phyloP scores from a whole-genome alignment of 495 filamentous ascomycete species.

The Penicillium lagena region DNA sequence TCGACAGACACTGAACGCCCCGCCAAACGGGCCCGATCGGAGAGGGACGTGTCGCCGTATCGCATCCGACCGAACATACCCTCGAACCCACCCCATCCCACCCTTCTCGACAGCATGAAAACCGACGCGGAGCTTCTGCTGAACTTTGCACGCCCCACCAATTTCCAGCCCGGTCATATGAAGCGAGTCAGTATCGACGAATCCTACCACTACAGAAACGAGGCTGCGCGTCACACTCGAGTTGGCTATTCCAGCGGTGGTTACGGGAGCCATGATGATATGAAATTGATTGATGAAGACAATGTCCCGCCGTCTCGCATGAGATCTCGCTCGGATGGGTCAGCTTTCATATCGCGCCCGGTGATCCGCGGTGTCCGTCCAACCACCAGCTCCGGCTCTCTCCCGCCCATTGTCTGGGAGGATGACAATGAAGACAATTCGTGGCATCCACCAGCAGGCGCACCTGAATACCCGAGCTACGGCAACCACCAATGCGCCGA shows the following conservation, averaged over 20 bases:
- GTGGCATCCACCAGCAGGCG: constrained; percentile 8
- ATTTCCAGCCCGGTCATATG: constrained; percentile 24
- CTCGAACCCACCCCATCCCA: constrained; percentile 37
- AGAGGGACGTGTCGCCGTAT: constrained; percentile 46
- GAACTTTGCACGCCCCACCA: constrained; percentile 36
- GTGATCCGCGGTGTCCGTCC: constrained; percentile 31
- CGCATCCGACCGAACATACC: constrained; percentile 26
- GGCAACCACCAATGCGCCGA: background rate
- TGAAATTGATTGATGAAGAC: constrained; percentile 9
- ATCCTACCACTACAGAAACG: constrained; percentile 18
- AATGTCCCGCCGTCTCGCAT: constrained; percentile 29
- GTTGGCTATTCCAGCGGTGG: constrained; percentile 12
- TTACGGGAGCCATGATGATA: constrained; percentile 7
- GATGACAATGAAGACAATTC: constrained; percentile 26
- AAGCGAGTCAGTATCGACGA: constrained; percentile 37
- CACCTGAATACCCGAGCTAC: constrained; percentile 4
- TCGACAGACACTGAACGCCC: constrained; percentile 39
- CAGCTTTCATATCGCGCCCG: constrained; percentile 33
- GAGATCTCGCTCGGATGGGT: constrained; percentile 43
- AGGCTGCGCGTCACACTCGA: constrained; percentile 17
- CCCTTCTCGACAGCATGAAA: constrained; percentile 38
- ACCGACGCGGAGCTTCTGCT: constrained; percentile 50
- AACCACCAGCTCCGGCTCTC: constrained; percentile 35
- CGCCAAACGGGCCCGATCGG: constrained; percentile 55
- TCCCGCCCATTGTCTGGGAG: constrained; percentile 33